Conservation (phyloP, 139 green algal genomes). For the Tetradesmus obliquus region DNA sequence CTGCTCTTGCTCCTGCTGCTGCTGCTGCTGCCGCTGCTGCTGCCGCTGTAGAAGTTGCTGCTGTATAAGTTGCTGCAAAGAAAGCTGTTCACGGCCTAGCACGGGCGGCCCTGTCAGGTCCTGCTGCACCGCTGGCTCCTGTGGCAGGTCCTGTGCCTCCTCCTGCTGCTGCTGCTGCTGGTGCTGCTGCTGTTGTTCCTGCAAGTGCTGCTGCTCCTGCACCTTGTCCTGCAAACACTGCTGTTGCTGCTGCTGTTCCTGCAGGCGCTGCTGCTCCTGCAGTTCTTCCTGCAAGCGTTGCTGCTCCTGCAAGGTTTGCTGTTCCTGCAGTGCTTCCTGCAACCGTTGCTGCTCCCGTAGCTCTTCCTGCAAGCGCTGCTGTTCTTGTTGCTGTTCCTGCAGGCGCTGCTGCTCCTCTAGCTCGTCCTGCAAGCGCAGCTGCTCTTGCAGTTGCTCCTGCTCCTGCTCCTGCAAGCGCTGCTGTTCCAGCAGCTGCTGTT, state of each 20-base stretch:
- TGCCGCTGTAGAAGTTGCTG: neutral
- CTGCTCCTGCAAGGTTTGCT: neutral
- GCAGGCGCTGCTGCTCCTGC: neutral
- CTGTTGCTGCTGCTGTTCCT: neutral
- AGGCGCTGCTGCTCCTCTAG: neutral
- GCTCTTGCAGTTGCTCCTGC: neutral
- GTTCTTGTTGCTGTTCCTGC: neutral
- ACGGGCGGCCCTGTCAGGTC: too few species aligned
- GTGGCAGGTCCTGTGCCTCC: neutral
- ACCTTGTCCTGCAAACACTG: neutral
- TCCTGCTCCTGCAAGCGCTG: neutral
- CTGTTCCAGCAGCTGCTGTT: neutral
- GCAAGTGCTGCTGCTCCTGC: neutral
- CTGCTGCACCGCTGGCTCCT: neutral
- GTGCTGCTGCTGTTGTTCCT: neutral
- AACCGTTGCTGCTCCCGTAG: slow-evolving; percentile 27
- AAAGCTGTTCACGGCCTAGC: too few species aligned
- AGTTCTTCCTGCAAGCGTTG: neutral
- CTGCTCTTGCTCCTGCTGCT: neutral
- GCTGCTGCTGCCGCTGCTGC: neutral
- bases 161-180: neutral
- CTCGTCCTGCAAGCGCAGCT: neutral
- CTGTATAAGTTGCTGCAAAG: neutral
- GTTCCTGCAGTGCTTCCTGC: too few species aligned
- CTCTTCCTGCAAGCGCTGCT: neutral